Percentiles rank a stretch among this genome's conserved stretches.
Evolutionary conservation across 768 basidiomycete genomes (phyloP).

Genomic region (Candolleomyces aberdarensis): DNA sequence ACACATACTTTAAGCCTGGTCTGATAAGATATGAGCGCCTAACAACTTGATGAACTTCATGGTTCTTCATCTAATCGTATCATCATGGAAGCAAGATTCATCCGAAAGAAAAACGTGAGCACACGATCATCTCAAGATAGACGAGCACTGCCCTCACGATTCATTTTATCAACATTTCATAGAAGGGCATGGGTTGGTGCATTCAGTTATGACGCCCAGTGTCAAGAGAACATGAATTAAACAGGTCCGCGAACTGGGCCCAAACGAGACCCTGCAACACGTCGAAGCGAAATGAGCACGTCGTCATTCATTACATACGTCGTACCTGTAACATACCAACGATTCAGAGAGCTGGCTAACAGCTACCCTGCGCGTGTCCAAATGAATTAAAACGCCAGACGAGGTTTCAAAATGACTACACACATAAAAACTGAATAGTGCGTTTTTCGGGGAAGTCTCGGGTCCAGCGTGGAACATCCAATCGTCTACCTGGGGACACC

Average conservation of each 20-base stretch:
- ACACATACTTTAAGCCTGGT: neutral
- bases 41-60: no score
- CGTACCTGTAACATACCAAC: neutral
- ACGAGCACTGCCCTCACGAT: neutral
- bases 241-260: neutral
- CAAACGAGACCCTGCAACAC: neutral
- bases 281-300: slow-evolving; percentile 4
- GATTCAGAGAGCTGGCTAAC: neutral
- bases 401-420: neutral
- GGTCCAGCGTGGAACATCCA: neutral
- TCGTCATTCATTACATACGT: neutral
- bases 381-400: neutral
- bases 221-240: no score
- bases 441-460: neutral
- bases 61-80: no score
- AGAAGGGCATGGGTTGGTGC: no score
- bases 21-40: neutral
- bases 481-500: neutral
- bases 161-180: neutral
- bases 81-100: neutral
- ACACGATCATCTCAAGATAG: neutral
- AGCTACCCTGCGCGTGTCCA: neutral
- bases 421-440: neutral
- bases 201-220: neutral
- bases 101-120: neutral